These are phyloP conservation scores for Phytopythium ostracodes DNA, from an alignment of 352 stramenopile species.

Conservation along the genomic window DNA sequence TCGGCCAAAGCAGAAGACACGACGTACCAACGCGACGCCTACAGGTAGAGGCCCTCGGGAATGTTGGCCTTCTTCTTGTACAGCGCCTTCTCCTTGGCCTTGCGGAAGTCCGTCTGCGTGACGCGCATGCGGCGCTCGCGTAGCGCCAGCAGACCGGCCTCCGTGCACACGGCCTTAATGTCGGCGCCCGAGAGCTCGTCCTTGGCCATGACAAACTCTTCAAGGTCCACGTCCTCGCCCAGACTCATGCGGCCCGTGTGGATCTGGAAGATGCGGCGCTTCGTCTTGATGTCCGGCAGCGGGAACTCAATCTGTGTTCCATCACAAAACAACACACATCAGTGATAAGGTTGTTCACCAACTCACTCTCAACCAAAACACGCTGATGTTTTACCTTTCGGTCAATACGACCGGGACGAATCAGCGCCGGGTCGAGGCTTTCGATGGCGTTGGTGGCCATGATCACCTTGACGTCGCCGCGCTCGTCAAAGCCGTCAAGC, in stretches of 20 bases:
- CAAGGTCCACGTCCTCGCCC: conserved; percentile 97
- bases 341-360: conserved; percentile 6
- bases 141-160: conserved; percentile 98
- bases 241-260: conserved; percentile 99
- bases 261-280: conserved; percentile 99
- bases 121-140: conserved; percentile 99
- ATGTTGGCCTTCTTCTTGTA: conserved; percentile 99
- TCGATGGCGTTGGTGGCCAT: conserved; percentile 99
- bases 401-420: conserved; percentile 99
- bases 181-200: conserved; percentile 99
- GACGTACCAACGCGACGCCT: conserved; percentile 20
- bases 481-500: conserved; percentile 99
- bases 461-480: conserved; percentile 99
- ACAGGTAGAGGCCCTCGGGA: conserved; percentile 98
- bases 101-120: conserved; percentile 99
- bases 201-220: conserved; percentile 99
- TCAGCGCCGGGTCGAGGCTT: conserved; percentile 97
- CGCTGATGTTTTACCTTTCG: conserved; percentile 84
- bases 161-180: conserved; percentile 99
- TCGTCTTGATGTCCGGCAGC: conserved; percentile 99
- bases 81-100: conserved; percentile 99
- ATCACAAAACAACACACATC: not conserved
- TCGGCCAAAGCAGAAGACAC: not conserved
- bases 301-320: conserved; percentile 98
- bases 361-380: conserved; percentile 3